Percentiles rank a stretch among this genome's conserved stretches.
Conservation (phyloP, 208 protist species). For the Trypanosoma congolense region DNA sequence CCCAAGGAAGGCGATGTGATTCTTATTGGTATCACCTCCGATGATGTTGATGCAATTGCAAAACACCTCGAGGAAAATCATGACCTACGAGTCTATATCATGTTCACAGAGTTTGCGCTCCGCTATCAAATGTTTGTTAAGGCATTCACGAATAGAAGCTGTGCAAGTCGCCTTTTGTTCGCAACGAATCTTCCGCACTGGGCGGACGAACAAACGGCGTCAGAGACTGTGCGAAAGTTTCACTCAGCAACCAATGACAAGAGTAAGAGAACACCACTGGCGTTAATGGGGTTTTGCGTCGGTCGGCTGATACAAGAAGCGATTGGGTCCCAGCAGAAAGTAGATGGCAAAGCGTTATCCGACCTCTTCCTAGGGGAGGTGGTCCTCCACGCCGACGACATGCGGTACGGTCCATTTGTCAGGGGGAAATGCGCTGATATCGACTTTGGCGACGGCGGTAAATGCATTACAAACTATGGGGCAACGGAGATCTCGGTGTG, state of each 20-base stretch:
- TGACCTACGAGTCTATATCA: constrained; percentile 19
- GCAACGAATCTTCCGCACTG: constrained; percentile 48
- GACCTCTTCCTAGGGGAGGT: constrained; percentile 19
- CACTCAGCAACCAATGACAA: constrained; percentile 3
- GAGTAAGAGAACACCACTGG: constrained; percentile 1
- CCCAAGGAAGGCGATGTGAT: constrained; percentile 6
- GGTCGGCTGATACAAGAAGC: constrained; percentile 9
- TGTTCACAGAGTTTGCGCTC: constrained; percentile 29
- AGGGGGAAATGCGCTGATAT: neutral
- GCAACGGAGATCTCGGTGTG: neutral
- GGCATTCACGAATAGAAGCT: constrained; percentile 11
- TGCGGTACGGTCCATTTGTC: constrained; percentile 26
- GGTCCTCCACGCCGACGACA: constrained; percentile 20
- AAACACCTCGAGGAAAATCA: constrained; percentile 16
- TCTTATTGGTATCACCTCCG: constrained; percentile 16
- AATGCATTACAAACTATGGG: neutral
- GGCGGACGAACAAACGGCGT: constrained; percentile 20
- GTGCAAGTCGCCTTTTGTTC: constrained; percentile 26
- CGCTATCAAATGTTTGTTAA: constrained; percentile 25
- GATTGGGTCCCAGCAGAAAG: constrained; percentile 7
- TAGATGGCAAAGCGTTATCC: constrained; percentile 18
- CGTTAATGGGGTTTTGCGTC: constrained; percentile 13
- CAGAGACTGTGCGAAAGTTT: constrained; percentile 14
- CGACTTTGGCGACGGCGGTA: neutral
- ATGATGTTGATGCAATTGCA: constrained; percentile 16